Percentiles rank a stretch among this genome's conserved stretches.
phyloP scores from a whole-genome alignment of 768 basidiomycete genomes.

The Pulveroboletus sp. region DNA sequence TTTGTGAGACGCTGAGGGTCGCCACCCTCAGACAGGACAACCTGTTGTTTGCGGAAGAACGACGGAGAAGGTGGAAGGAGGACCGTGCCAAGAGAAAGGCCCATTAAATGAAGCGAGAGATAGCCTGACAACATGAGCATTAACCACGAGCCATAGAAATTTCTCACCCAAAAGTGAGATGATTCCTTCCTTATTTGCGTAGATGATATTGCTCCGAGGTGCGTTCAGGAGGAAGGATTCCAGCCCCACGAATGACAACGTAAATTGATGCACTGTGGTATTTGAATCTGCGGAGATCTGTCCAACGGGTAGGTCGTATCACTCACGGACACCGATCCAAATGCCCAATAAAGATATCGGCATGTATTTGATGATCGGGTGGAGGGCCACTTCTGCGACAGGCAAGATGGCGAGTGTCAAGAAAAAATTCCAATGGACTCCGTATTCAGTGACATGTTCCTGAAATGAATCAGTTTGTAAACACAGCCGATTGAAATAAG shows the following conservation, averaged over 20 bases:
- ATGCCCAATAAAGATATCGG: constrained; percentile 65
- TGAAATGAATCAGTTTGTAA: constrained; percentile 25
- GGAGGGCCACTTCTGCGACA: constrained; percentile 62
- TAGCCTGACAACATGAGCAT: constrained; percentile 56
- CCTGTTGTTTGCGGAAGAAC: constrained; percentile 57
- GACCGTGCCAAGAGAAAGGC: constrained; percentile 77
- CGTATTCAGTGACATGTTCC: constrained; percentile 98
- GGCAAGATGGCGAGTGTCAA: constrained; percentile 85
- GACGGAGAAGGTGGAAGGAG: constrained; percentile 77
- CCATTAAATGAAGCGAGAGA: constrained; percentile 84
- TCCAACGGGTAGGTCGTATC: neutral
- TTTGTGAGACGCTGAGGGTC: constrained; percentile 1
- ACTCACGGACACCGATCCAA: constrained; percentile 55
- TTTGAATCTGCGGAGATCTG: neutral
- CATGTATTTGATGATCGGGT: constrained; percentile 57
- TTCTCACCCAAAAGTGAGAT: constrained; percentile 67
- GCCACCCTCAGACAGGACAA: constrained; percentile 15
- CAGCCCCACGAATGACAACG: constrained; percentile 54
- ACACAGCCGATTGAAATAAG: neutral
- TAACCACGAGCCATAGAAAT: neutral
- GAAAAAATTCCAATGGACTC: constrained; percentile 99
- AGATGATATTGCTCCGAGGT: constrained; percentile 61
- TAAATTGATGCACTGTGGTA: constrained; percentile 66
- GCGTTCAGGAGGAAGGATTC: constrained; percentile 64
- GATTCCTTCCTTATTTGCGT: constrained; percentile 90